Evolutionary conservation across 345 rosid species (phyloP), one percentile per base, ranked within the genome.

Genomic region (Melaleuca alternifolia): DNA sequence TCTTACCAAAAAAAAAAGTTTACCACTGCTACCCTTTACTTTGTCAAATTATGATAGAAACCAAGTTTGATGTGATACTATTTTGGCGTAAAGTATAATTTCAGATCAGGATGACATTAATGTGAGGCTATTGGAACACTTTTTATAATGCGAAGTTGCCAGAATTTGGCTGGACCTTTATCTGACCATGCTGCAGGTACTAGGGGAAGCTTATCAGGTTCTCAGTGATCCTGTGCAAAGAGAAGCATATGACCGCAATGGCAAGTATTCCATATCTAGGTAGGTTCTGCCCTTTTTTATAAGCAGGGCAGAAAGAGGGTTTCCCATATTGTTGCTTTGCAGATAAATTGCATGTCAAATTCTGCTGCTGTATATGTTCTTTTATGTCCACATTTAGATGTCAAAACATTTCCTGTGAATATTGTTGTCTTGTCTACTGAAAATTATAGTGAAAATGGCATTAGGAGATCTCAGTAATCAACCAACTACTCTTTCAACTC

Each of bases 131-230:
- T 83, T 83, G 57, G 57, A 37, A 83, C 30, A 5, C 8, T 46
- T 71, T 18, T 18, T 71, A 2, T 4, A 11, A 18, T 37, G 13
- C 48, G 7, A 18, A 71, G 81, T 87, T 16, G 50, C 37, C 82
- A 11, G 53, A 71, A 46, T 61, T 83, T 59, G 54, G 54, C 59
- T 26, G 16, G 50, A 41, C 41, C 44, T 41, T 77, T 51, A 2
- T 44, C n/a, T 87, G 37, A 61, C 75, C 37, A 3, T 53, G 28
- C 75, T 83, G 89, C 91, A 95, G 97, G 95, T 88, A 14, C 76
- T 95, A 56, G 95, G 95, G 50, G 97, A 95, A 90, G 97, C 97
- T 50, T 95, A 95, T 88, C 97, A 95, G 87, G 90, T 94, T 81
- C 79, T 95, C 81, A 94, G 96, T 88, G 95, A 95, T 92, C 93